Evolutionary conservation across 2,329 filamentous ascomycete genomes (phyloP), one percentile per base, ranked within the genome.

Genomic region (Aspergillus sp.): DNA sequence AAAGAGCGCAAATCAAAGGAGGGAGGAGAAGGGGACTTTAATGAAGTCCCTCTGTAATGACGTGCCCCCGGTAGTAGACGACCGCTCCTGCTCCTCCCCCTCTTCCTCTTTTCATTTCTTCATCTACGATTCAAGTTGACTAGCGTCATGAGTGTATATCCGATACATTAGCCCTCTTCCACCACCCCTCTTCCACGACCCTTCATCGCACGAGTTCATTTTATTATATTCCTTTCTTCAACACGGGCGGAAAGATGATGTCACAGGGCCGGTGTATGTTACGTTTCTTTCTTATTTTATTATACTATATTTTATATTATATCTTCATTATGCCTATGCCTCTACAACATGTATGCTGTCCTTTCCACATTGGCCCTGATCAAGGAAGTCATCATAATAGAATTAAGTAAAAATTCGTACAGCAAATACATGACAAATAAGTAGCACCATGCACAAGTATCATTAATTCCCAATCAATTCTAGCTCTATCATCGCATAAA

Each of bases 21-120:
- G 61, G 64, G 68, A 13, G 72, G 74, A 48, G 64, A 75, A 47
- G 64, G 70, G 5, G 72, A 75, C 57, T 75, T 75, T 54, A 75
- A 73, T 30, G 72, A 75, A 65, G 71, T 75, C 15, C 71, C 73
- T 32, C 68, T 75, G 52, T 74, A 64, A 66, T 61, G 3, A 17
- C 13, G 44, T 17, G 42, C 25, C 48, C 27, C 51, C 21, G 49
- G 32, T 36, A 36, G 32, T 32, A 32, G 41, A 36, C 63, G 59
- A 47, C 21, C 57, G 61, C 54, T 61, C 25, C 25, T 27, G 25
- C 42, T 62, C 36, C 54, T 59, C 54, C 64, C 63, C 49, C 57
- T 39, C 58, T 59, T 27, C 25, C 15, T 62, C 62, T 2, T 41
- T 56, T 52, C 15, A 52, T 36, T 50, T 69, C 64, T 68, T 65